Evolutionary conservation across 139 green algal genomes (phyloP), one percentile per base, ranked within the genome.

Genomic region (Astrephomene gubernaculifera): DNA sequence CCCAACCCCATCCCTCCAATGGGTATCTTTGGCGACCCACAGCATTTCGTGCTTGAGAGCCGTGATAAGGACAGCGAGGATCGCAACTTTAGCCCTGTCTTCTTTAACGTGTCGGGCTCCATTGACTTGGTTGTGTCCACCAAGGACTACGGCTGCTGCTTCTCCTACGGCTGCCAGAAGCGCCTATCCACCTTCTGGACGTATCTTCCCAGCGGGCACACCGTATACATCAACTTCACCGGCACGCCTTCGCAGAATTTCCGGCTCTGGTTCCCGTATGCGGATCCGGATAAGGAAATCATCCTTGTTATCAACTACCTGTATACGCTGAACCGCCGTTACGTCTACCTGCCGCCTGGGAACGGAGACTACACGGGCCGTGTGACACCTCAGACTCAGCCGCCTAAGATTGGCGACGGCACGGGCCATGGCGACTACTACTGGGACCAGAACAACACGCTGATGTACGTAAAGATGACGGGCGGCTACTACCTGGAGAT

Each of bases 81-180:
- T 72, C 90, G 92, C 81, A 92, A 93, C 87, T 91, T 94, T 52
- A 57, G 60, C 19, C 92, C 92, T 8, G 87, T 95, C 1, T 83
- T 94, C 41, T 78, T 86, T 63, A 89, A 89, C 63, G 70, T 85
- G 21, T 85, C 67, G 1, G 87, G 87, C 44, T 54, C 80, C 39
- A 70, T 82, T 1, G 89, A 92, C 83, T 27, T 91, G 36, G 53
- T 89, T 19, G 68, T 86, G 17, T 21, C 63, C 14, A 38, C 74
- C 7, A 89, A 90, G 84, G 92, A 95, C 90, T 87, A 93, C 53
- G 90, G 92, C 71, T 93, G 90, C 88, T 95, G 92, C 90, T 93
- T 93, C 53, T 87, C 86, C 31, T 91, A 90, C 83, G 87, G 72
- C 7, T 91, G 90, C 79, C 71, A 80, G 49, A 80, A 80, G 44